Evolutionary conservation across 352 stramenopile genomes (phyloP), one percentile per base, ranked within the genome.

Genomic region (Globisporangium solare): DNA sequence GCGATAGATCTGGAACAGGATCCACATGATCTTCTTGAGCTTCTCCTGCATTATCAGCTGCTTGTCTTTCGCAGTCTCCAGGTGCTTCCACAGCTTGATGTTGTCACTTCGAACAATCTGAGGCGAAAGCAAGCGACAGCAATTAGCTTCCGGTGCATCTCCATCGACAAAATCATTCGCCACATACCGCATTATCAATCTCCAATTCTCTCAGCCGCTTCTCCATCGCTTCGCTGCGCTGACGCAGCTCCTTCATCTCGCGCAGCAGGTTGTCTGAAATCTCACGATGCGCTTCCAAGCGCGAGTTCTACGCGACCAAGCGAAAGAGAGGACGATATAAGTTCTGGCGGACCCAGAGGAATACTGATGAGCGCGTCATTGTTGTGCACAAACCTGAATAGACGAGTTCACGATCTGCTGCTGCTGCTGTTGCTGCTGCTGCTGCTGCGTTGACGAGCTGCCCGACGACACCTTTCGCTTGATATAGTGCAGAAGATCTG

Each of bases 21-120:
- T 90, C 83, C 83, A 95, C 78, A 95, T 89, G 56, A 95, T 95
- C 70, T 95, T 95, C 70, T 95, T 93, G 69, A 95, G 90, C 63
- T 95, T 95, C 56, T 92, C 83, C 56, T 95, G 83, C 86, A 95
- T 95, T 41, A 94, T 74, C 62, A 94, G 55, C 65, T 95, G 86
- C 54, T 94, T 93, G 63, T 95, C 83, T 60, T 95, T 93, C 40
- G 86, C 79, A 0, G 76, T 63, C 58, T 92, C 83, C 15, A 94
- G 56, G 49, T 93, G 82, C 52, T 95, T 95, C 86, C 86, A 95
- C 56, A 95, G 57, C 71, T 93, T 95, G 32, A 92, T 45, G 47
- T 95, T 95, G 60, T 95, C 86, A 59, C 83, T 94, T 3, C 83
- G 82, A 2, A 95, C 83, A 61, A 94, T 92, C 70, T 91, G 56